Evolutionary conservation across 2,329 filamentous ascomycete genomes (phyloP), one percentile per base, ranked within the genome.

Genomic region (Venturia effusa): DNA sequence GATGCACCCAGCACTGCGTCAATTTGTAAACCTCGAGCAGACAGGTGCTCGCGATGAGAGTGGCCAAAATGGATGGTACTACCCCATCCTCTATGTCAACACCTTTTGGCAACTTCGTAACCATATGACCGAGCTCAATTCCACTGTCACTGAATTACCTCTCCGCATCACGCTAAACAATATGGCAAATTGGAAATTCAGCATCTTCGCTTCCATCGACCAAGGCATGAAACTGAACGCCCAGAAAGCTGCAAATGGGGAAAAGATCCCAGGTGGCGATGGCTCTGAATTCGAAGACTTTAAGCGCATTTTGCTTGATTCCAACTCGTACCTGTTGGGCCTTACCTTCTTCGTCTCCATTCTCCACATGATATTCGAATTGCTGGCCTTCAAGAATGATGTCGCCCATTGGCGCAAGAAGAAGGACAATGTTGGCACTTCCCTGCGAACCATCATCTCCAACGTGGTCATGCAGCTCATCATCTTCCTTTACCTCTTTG

Each of bases 341-440:
- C 87, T 95, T 39, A 99, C 94, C 0, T 86, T 86, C 32, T 75
- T 95, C 10, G 94, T 96, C 69, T 92, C 86, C 67, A 83, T 99
- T 65, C 82, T 94, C 45, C 94, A 99, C 78, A 92, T 96, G 83
- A 80, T 99, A 69, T 93, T 99, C 67, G 94, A 99, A 77, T 92
- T 89, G 72, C 84, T 99, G 40, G 94, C 94, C 1, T 99, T 99
- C 80, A 96, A 96, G 72, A 96, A 89, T 73, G 94, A 99, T 74
- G 96, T 99, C 74, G 81, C 92, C 60, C 94, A 99, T 77, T 99
- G 94, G 85, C 90, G 92, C 73, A 97, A 97, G 81, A 99, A 99
- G 88, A 99, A 99, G 82, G 95, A 97, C 79, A 94, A 96, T 65
- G 89, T 99, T 34, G 94, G 94, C 67, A 96, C 96, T 57, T 97